Percentiles rank a stretch among this genome's conserved stretches.
Evolutionary conservation across 2,329 filamentous ascomycete genomes (phyloP).

Genomic region (Elsinoe ampelina): DNA sequence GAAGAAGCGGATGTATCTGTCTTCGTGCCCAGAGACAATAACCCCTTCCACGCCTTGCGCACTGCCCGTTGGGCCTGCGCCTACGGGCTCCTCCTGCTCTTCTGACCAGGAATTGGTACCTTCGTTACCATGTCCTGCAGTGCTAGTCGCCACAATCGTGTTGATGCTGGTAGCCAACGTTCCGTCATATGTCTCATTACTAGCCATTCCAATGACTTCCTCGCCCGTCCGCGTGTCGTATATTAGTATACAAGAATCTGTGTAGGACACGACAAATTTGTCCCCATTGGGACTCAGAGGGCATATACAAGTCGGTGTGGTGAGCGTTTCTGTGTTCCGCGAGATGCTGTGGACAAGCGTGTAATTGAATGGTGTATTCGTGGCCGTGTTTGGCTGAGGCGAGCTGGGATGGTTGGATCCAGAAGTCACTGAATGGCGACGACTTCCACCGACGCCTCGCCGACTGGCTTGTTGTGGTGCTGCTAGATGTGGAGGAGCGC

Average conservation of each 20-base stretch:
- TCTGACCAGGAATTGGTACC: slow-evolving; percentile 54
- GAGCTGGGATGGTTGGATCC: slow-evolving; percentile 85
- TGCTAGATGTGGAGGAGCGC: slow-evolving; percentile 74
- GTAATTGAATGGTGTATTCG: slow-evolving; percentile 76
- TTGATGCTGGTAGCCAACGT: slow-evolving; percentile 79
- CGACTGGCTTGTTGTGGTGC: slow-evolving; percentile 68
- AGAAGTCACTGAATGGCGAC: slow-evolving; percentile 87
- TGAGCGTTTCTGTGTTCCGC: slow-evolving; percentile 39
- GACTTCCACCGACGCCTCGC: slow-evolving; percentile 61
- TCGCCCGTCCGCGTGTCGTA: slow-evolving; percentile 90
- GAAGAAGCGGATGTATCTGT: slow-evolving; percentile 92
- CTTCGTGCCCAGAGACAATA: slow-evolving; percentile 93
- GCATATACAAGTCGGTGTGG: slow-evolving; percentile 86
- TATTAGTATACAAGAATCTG: slow-evolving; percentile 79
- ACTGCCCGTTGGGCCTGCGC: slow-evolving; percentile 75
- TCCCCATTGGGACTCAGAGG: slow-evolving; percentile 74
- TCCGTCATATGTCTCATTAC: slow-evolving; percentile 85
- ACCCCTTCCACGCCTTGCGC: slow-evolving; percentile 72
- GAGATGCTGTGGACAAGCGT: slow-evolving; percentile 81
- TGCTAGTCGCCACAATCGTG: slow-evolving; percentile 67
- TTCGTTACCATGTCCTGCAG: slow-evolving; percentile 62
- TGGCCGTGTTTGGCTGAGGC: slow-evolving; percentile 80
- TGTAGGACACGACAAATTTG: slow-evolving; percentile 86
- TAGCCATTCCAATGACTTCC: slow-evolving; percentile 86
- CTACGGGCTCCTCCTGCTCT: slow-evolving; percentile 63